Conservation (phyloP, 768 basidiomycete genomes). For the Mycena crocata region DNA sequence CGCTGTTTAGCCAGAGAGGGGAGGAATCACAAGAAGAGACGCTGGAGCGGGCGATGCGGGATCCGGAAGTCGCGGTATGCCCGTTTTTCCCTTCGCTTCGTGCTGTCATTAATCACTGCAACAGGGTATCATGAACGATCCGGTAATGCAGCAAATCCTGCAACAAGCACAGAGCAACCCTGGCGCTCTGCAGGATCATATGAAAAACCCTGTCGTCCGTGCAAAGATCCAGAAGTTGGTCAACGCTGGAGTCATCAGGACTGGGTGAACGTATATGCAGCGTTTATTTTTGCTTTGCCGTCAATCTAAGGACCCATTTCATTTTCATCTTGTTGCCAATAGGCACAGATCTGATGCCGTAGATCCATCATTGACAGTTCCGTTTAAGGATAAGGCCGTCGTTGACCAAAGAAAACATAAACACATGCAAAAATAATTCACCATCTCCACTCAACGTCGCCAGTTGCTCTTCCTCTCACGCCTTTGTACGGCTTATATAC, state of each 20-base stretch:
- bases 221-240: conserved; percentile 90
- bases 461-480: conserved; percentile 75
- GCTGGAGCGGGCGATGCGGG: conserved; percentile 93
- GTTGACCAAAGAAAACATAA: conserved; percentile 4
- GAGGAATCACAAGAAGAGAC: conserved; percentile 94
- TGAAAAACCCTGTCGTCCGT: conserved; percentile 89
- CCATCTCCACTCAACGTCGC: conserved; percentile 79
- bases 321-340: background rate
- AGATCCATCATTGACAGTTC: background rate
- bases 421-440: conserved; percentile 31
- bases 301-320: conserved; percentile 9
- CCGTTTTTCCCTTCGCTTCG: conserved; percentile 7
- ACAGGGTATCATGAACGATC: conserved; percentile 88
- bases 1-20: conserved; percentile 80
- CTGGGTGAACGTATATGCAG: conserved; percentile 60
- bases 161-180: conserved; percentile 95
- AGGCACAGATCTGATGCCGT: background rate
- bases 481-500: conserved; percentile 94
- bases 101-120: conserved; percentile 20
- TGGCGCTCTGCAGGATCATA: conserved; percentile 90
- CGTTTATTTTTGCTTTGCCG: conserved; percentile 18
- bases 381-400: background rate
- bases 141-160: conserved; percentile 93
- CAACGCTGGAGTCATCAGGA: conserved; percentile 93
- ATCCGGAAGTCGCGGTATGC: conserved; percentile 93